Conservation (phyloP, 2,329 filamentous ascomycete species). For the Aspergillus flavus region DNA sequence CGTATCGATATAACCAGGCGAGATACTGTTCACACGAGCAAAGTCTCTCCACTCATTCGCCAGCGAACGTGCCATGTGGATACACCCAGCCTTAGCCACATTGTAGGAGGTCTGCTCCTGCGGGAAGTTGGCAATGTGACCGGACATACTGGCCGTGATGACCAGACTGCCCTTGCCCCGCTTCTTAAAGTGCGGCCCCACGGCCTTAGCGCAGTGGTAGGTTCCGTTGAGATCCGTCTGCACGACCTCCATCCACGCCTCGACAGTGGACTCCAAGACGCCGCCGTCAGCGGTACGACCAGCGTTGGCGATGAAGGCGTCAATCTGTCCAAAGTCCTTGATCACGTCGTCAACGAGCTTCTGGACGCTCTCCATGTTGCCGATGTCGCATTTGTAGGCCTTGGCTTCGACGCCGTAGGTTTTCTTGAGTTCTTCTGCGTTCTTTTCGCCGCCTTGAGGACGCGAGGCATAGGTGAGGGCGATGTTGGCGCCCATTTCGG, state of each 20-base stretch:
- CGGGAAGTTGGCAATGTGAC: constrained; percentile 59
- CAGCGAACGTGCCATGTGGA: constrained; percentile 64
- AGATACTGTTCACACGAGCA: constrained; percentile 69
- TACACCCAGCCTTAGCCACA: constrained; percentile 67
- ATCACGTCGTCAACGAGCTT: constrained; percentile 62
- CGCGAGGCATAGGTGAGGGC: constrained; percentile 69
- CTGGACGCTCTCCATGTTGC: constrained; percentile 59
- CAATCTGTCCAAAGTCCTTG: constrained; percentile 70
- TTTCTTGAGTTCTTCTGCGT: constrained; percentile 62
- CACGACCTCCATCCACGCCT: constrained; percentile 77
- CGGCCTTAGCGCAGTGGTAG: constrained; percentile 84
- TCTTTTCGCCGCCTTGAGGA: constrained; percentile 64
- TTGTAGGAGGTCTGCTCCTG: constrained; percentile 70
- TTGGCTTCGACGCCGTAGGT: constrained; percentile 67
- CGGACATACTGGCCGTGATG: constrained; percentile 66
- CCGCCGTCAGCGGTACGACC: constrained; percentile 70
- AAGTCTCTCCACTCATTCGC: constrained; percentile 73
- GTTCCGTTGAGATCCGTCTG: constrained; percentile 84
- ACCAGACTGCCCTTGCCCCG: constrained; percentile 65
- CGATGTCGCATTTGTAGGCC: constrained; percentile 67
- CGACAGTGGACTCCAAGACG: constrained; percentile 68
- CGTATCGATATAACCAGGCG: constrained; percentile 70
- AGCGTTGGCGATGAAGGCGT: constrained; percentile 70
- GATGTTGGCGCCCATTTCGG: constrained; percentile 65
- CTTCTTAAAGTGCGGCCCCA: constrained; percentile 76